phyloP scores from a whole-genome alignment of 1,284 basidiomycete genomes.

The Sporisorium exsertum region DNA sequence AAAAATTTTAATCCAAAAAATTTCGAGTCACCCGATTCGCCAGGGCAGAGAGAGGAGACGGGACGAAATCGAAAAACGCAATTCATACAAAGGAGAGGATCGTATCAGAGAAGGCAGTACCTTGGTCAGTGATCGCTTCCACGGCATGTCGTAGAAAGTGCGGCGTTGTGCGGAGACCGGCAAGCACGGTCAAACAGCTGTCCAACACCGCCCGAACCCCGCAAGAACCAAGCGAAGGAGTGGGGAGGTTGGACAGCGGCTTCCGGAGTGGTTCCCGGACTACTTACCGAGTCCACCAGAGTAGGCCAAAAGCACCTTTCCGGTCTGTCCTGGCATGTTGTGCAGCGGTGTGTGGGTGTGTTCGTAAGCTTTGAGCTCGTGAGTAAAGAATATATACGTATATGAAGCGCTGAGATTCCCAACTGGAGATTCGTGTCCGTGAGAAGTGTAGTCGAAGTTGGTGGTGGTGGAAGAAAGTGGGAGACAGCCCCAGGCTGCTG shows the following conservation, averaged over 20 bases:
- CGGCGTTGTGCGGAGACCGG: slow-evolving; percentile 29
- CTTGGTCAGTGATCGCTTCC: slow-evolving; percentile 37
- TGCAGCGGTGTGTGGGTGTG: slow-evolving; percentile 5
- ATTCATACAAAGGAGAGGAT: not conserved
- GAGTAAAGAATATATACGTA: not conserved
- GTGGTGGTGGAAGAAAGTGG: slow-evolving; percentile 20
- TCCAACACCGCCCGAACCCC: slow-evolving; percentile 44
- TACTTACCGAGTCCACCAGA: slow-evolving; percentile 93
- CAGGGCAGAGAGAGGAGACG: not conserved
- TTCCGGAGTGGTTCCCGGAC: slow-evolving; percentile 46
- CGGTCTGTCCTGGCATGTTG: slow-evolving; percentile 71
- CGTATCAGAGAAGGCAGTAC: slow-evolving; percentile 12
- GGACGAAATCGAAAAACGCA: too few species aligned
- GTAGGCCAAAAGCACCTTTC: slow-evolving; percentile 93
- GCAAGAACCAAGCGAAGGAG: slow-evolving; percentile 6
- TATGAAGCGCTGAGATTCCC: not conserved
- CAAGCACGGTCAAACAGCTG: slow-evolving; percentile 25
- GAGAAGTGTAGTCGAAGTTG: slow-evolving; percentile 11
- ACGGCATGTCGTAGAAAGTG: not conserved
- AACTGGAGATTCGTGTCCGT: slow-evolving; percentile 4
- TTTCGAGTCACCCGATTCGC: slow-evolving; percentile 42
- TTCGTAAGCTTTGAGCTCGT: slow-evolving; percentile 1
- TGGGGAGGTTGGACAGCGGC: slow-evolving; percentile 16
- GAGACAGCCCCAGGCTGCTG: slow-evolving; percentile 2
- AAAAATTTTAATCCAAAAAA: slow-evolving; percentile 13